Evolutionary conservation across 306 rosid species (phyloP).

Genomic region (Sechiopsis laciniata): DNA sequence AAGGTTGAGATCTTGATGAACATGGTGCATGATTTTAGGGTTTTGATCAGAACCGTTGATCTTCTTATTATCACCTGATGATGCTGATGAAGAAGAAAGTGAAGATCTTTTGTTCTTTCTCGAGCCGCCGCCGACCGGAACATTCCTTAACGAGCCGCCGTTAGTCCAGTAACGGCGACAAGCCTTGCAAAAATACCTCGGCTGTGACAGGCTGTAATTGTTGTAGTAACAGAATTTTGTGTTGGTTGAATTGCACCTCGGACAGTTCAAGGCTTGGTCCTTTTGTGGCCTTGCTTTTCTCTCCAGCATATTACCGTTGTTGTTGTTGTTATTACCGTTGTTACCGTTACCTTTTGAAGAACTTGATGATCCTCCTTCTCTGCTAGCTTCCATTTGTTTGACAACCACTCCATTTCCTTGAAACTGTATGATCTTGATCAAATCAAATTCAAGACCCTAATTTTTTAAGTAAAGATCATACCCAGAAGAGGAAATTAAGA

Average conservation of each 20-base stretch:
- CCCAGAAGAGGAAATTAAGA: neutral
- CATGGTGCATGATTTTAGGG: conserved; percentile 50
- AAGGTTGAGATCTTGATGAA: conserved; percentile 55
- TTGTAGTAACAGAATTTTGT: conserved; percentile 76
- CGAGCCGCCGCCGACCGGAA: conserved; percentile 75
- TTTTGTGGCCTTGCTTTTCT: conserved; percentile 46
- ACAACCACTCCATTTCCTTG: conserved; percentile 30
- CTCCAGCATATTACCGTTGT: conserved; percentile 29
- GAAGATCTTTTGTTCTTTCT: conserved; percentile 54
- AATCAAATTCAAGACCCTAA: no score
- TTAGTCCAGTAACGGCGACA: conserved; percentile 77
- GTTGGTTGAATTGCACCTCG: conserved; percentile 68
- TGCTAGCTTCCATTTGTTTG: conserved; percentile 33
- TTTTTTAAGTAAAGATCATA: no score
- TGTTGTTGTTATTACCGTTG: neutral
- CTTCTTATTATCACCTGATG: conserved; percentile 24
- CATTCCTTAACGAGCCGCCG: conserved; percentile 63
- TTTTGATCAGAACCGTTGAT: conserved; percentile 39
- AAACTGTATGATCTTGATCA: neutral
- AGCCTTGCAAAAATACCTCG: conserved; percentile 61
- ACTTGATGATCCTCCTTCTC: neutral
- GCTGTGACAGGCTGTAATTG: conserved; percentile 66
- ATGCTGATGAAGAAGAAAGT: conserved; percentile 22
- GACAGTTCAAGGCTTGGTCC: conserved; percentile 63
- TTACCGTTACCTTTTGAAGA: conserved; percentile 28